These are phyloP conservation scores for Apophysomyces trapeziformis DNA, from an alignment of 371 early-diverging fungal species.

Conservation along the genomic window DNA sequence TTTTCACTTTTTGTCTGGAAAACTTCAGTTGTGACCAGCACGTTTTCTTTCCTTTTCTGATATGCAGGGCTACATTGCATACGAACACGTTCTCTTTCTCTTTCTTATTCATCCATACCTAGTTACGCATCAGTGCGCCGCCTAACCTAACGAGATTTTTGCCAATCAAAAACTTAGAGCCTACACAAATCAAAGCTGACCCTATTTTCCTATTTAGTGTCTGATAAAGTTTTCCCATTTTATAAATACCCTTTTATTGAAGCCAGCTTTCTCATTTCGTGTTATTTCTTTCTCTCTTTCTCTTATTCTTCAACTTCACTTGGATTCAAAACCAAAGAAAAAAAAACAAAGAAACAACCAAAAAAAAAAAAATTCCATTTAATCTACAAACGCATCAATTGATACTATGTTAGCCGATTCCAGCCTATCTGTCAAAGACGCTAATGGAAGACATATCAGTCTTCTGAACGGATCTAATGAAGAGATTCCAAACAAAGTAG, in stretches of 20 bases:
- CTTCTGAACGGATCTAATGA: conserved; percentile 37
- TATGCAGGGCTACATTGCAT: conserved; percentile 26
- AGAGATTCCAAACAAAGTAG: conserved; percentile 13
- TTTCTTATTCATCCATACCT: conserved; percentile 18
- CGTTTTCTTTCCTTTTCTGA: conserved; percentile 23
- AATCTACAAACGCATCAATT: background rate
- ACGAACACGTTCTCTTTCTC: conserved; percentile 8
- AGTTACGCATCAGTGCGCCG: conserved; percentile 26
- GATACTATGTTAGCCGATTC: conserved; percentile 9
- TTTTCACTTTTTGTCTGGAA: background rate
- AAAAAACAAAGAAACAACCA: background rate
- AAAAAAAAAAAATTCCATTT: background rate
- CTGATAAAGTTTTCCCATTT: conserved; percentile 12
- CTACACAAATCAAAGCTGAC: conserved; percentile 13
- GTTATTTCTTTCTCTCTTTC: conserved; percentile 9
- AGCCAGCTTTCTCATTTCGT: background rate
- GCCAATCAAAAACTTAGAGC: too few species aligned
- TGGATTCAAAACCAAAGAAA: conserved; percentile 1
- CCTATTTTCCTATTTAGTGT: conserved; percentile 1
- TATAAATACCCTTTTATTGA: background rate
- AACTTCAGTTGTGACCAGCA: conserved; percentile 13
- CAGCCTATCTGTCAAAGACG: conserved; percentile 36
- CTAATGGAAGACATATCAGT: conserved; percentile 46
- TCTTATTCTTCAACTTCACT: conserved; percentile 4
- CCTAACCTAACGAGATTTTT: conserved; percentile 20